Evolutionary conservation across 345 rosid genomes (phyloP).

Genomic region (Aquilaria malaccensis): DNA sequence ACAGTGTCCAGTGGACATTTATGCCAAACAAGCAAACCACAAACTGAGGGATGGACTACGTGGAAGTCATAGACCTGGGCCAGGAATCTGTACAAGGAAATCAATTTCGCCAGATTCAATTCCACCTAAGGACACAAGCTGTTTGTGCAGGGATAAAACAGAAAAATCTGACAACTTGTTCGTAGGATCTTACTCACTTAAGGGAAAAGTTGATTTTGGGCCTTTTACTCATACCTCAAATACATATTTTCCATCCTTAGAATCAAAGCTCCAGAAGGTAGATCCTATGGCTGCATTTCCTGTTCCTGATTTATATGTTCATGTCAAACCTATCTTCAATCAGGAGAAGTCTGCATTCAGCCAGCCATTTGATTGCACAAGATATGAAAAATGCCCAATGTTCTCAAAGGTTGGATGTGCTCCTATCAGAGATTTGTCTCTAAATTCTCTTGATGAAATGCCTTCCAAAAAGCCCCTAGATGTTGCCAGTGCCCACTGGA

Average conservation of each 20-base stretch:
- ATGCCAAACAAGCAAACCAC: conserved; percentile 20
- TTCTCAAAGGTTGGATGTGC: conserved; percentile 28
- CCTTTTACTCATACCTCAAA: conserved; percentile 18
- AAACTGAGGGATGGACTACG: conserved; percentile 15
- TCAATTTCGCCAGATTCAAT: conserved; percentile 26
- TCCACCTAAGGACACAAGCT: conserved; percentile 17
- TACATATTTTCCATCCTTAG: conserved; percentile 14
- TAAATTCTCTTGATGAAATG: conserved; percentile 16
- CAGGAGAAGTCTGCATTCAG: conserved; percentile 15
- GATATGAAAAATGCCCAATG: conserved; percentile 15
- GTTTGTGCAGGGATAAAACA: conserved; percentile 19
- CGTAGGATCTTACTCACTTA: conserved; percentile 29
- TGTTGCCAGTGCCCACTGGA: conserved; percentile 26
- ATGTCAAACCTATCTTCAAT: conserved; percentile 12
- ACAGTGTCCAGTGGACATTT: conserved; percentile 11
- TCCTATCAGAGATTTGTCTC: conserved; percentile 19
- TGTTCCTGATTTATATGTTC: conserved; percentile 12
- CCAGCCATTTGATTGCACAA: conserved; percentile 16
- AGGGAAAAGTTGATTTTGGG: conserved; percentile 23
- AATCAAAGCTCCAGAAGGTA: conserved; percentile 17
- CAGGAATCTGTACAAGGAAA: conserved; percentile 18
- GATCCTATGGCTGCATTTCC: conserved; percentile 18
- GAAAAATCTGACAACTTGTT: conserved; percentile 17
- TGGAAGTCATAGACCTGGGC: conserved; percentile 15
- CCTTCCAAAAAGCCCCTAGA: conserved; percentile 19